phyloP scores from a whole-genome alignment of 2,329 filamentous ascomycete species.

The Xylogone sp. region DNA sequence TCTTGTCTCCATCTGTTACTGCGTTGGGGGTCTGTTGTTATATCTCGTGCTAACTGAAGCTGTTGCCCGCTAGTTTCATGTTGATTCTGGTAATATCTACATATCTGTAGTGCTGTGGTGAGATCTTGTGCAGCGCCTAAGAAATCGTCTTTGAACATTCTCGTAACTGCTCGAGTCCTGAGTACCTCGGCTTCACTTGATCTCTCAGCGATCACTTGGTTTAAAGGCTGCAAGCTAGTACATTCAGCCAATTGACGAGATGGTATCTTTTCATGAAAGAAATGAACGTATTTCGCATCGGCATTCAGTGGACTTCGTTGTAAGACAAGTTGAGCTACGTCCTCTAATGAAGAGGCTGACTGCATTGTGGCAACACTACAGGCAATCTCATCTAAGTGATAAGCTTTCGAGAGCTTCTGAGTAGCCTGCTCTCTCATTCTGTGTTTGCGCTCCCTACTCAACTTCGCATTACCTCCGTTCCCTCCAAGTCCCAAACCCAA shows the following conservation, averaged over 20 bases:
- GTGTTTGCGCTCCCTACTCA: slow-evolving; percentile 74
- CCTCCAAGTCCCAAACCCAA: slow-evolving; percentile 54
- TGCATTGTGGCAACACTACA: slow-evolving; percentile 83
- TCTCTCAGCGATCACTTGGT: slow-evolving; percentile 62
- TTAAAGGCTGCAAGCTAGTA: slow-evolving; percentile 63
- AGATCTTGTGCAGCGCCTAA: slow-evolving; percentile 67
- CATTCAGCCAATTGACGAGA: slow-evolving; percentile 68
- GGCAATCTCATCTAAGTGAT: slow-evolving; percentile 77
- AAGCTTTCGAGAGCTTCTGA: slow-evolving; percentile 72
- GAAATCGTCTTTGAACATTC: slow-evolving; percentile 72
- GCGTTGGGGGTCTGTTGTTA: slow-evolving; percentile 26
- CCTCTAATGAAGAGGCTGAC: slow-evolving; percentile 70
- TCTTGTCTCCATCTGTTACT: slow-evolving; percentile 39
- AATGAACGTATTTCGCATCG: slow-evolving; percentile 85
- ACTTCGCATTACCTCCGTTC: slow-evolving; percentile 56
- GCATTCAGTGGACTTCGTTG: slow-evolving; percentile 63
- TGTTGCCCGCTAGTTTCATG: slow-evolving; percentile 34
- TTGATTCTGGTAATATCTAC: slow-evolving; percentile 27
- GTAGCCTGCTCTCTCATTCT: slow-evolving; percentile 78
- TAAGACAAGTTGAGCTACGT: slow-evolving; percentile 70
- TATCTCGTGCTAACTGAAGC: slow-evolving; percentile 45
- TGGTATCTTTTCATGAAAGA: slow-evolving; percentile 88
- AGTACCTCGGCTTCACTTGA: slow-evolving; percentile 63
- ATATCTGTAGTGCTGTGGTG: slow-evolving; percentile 58
- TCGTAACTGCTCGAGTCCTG: slow-evolving; percentile 70